These are phyloP conservation scores for Erodium moschatum DNA, from an alignment of 441 rosid genomes.

Conservation along the genomic window DNA sequence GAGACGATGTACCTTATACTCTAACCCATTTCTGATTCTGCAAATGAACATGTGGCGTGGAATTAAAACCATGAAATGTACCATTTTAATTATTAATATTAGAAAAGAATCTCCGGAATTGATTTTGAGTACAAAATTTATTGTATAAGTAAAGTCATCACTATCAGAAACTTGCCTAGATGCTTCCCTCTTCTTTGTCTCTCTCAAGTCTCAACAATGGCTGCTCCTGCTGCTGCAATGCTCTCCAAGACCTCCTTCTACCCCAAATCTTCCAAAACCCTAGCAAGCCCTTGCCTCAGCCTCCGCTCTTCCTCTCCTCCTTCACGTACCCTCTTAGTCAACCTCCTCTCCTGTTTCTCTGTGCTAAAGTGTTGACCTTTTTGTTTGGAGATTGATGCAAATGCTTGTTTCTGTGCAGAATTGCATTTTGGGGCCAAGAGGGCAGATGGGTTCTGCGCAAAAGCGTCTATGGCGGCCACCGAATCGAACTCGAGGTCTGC, in stretches of 20 bases:
- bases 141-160: not conserved
- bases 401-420: slow-evolving; percentile 27
- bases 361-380: not conserved
- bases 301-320: not conserved
- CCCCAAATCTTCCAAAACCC: not conserved
- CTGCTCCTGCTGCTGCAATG: not conserved
- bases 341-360: not conserved
- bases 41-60: no score
- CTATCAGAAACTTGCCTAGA: not conserved
- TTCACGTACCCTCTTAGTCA: not conserved
- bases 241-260: not conserved
- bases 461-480: slow-evolving; percentile 31
- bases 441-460: slow-evolving; percentile 30
- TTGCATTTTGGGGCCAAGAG: slow-evolving; percentile 29
- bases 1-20: not conserved
- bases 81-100: not conserved
- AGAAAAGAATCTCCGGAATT: not conserved
- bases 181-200: no score
- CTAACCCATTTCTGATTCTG: no score
- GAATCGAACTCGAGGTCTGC: slow-evolving; percentile 29
- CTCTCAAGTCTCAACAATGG: not conserved
- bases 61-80: no score
- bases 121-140: not conserved
- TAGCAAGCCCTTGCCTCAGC: not conserved
- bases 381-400: not conserved